Percentiles rank a stretch among this genome's conserved stretches.
phyloP scores from a whole-genome alignment of 2,329 filamentous ascomycete genomes.

The Trichoderma hamatum region DNA sequence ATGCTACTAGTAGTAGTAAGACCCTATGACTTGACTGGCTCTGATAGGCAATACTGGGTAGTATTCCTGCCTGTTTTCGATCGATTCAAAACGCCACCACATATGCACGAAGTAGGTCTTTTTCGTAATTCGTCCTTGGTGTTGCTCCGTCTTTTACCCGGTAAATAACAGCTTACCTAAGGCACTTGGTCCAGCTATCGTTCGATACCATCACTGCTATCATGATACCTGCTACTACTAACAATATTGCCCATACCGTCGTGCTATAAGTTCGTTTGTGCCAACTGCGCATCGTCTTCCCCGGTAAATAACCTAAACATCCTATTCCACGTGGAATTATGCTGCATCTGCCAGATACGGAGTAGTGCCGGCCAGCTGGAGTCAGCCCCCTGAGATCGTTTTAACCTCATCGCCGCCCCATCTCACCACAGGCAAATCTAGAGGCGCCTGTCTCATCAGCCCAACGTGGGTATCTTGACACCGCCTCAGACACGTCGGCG shows the following conservation, averaged over 20 bases:
- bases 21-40: neutral
- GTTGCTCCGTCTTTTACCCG: neutral
- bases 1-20: neutral
- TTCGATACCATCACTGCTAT: neutral
- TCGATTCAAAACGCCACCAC: neutral
- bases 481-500: neutral
- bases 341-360: neutral
- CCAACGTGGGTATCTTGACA: conserved; percentile 19
- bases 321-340: neutral
- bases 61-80: neutral
- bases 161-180: neutral
- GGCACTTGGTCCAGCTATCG: neutral
- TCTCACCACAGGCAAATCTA: conserved; percentile 5
- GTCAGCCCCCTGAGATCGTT: conserved; percentile 2
- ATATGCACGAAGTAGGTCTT: neutral
- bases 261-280: neutral
- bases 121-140: neutral
- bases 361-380: conserved; percentile 12
- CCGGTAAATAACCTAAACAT: neutral
- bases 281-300: neutral
- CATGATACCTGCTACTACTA: neutral
- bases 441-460: conserved; percentile 12
- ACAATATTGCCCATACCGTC: neutral
- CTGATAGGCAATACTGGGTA: neutral
- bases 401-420: conserved; percentile 3